These are phyloP conservation scores for Coemansia sp. DNA, from an alignment of 192 early-diverging fungal genomes.

Conservation along the genomic window DNA sequence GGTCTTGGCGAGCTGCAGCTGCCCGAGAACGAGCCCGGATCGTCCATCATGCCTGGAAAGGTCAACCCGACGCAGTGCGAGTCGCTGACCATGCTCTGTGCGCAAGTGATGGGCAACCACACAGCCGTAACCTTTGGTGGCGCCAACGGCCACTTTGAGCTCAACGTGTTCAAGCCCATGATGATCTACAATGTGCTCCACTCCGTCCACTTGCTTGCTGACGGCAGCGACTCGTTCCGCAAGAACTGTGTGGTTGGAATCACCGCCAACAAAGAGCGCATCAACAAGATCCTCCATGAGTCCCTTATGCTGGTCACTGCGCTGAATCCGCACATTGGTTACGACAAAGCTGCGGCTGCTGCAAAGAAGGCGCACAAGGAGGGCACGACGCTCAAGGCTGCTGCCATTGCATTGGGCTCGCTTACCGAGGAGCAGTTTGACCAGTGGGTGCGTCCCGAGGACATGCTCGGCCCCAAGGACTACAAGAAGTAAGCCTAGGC, in stretches of 20 bases:
- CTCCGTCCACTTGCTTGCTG: conserved; percentile 82
- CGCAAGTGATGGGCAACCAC: conserved; percentile 99
- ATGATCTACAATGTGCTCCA: conserved; percentile 98
- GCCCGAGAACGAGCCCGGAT: conserved; percentile 99
- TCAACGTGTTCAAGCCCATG: conserved; percentile 99
- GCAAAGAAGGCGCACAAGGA: conserved; percentile 98
- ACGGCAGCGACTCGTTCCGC: conserved; percentile 89
- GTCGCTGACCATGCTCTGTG: conserved; percentile 99
- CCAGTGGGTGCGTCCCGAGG: conserved; percentile 91
- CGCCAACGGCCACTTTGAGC: conserved; percentile 97
- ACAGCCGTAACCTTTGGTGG: conserved; percentile 88
- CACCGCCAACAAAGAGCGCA: conserved; percentile 87
- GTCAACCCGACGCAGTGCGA: conserved; percentile 99
- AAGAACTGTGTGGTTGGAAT: conserved; percentile 96
- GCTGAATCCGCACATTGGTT: conserved; percentile 96
- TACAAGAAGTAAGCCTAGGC: conserved; percentile 38
- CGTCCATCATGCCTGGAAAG: conserved; percentile 99
- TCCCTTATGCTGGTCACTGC: conserved; percentile 98
- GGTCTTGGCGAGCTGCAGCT: conserved; percentile 94
- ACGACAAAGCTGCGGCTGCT: conserved; percentile 86
- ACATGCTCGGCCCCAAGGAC: conserved; percentile 75
- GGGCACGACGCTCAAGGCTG: conserved; percentile 82
- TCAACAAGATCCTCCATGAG: conserved; percentile 84
- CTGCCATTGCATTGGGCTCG: conserved; percentile 83
- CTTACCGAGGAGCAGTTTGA: conserved; percentile 92